Percentiles rank a stretch among this genome's conserved stretches.
phyloP scores from a whole-genome alignment of 176 grass and related monocot genomes.

The Poa annua region DNA sequence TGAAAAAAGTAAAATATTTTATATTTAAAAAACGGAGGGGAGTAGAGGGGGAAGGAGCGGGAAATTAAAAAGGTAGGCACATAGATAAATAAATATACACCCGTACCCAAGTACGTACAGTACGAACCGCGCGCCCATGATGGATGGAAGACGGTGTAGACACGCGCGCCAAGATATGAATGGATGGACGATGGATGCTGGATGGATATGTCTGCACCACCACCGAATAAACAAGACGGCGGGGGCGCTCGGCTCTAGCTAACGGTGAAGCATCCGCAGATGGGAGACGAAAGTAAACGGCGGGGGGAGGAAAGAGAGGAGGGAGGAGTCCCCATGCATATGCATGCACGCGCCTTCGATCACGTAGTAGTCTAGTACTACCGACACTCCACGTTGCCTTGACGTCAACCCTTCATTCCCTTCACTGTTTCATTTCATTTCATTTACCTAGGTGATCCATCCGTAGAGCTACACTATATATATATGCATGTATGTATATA shows the following conservation, averaged over 20 bases:
- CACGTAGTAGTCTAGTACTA: not conserved
- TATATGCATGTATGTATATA: not conserved
- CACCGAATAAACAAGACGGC: not conserved
- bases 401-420: constrained; percentile 32
- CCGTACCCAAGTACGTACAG: no score
- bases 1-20: no score
- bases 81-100: no score
- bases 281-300: not conserved
- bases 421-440: not conserved
- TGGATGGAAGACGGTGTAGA: no score
- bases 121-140: no score
- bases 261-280: not conserved
- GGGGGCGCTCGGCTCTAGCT: not conserved
- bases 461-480: not conserved
- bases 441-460: not conserved
- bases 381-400: constrained; percentile 22
- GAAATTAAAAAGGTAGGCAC: no score
- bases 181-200: no score
- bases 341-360: not conserved
- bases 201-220: not conserved
- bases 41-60: no score
- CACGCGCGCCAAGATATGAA: no score
- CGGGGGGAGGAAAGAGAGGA: not conserved
- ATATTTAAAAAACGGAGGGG: no score
- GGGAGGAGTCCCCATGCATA: constrained; percentile 3